Evolutionary conservation across 2,329 filamentous ascomycete species (phyloP).

Genomic region (Lasiodiplodia sp.): DNA sequence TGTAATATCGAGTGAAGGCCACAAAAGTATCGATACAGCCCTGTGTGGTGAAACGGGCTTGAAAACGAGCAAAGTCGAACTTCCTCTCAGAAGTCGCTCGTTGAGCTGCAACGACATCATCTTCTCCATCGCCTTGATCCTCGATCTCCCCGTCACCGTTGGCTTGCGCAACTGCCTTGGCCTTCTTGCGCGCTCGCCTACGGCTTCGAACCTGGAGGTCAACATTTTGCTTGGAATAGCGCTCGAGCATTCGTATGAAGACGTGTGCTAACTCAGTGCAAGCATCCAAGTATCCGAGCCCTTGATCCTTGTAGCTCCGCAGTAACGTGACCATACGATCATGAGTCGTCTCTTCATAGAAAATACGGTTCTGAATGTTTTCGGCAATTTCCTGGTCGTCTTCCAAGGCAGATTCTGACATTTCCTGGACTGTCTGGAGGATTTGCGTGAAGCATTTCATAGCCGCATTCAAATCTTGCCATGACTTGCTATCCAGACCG

Average conservation of each 20-base stretch:
- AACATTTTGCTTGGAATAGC: slow-evolving; percentile 92
- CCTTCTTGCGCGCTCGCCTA: slow-evolving; percentile 73
- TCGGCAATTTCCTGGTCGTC: slow-evolving; percentile 98
- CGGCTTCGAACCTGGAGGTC: slow-evolving; percentile 92
- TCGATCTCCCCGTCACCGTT: slow-evolving; percentile 60
- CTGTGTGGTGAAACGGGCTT: slow-evolving; percentile 81
- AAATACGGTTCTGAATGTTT: slow-evolving; percentile 95
- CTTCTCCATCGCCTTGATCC: slow-evolving; percentile 63
- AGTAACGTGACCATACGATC: slow-evolving; percentile 83
- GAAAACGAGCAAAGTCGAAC: slow-evolving; percentile 90
- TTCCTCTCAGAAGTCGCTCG: slow-evolving; percentile 80
- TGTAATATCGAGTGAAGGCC: slow-evolving; percentile 78
- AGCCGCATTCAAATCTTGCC: slow-evolving; percentile 83
- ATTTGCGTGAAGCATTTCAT: slow-evolving; percentile 97
- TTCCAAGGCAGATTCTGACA: slow-evolving; percentile 82
- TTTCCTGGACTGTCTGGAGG: slow-evolving; percentile 88
- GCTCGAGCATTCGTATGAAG: slow-evolving; percentile 89
- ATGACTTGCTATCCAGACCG: slow-evolving; percentile 81
- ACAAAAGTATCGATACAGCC: slow-evolving; percentile 89
- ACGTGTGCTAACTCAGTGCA: slow-evolving; percentile 90
- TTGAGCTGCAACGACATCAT: slow-evolving; percentile 76
- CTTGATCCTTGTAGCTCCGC: slow-evolving; percentile 89
- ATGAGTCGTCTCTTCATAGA: slow-evolving; percentile 95
- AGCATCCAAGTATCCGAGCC: slow-evolving; percentile 91
- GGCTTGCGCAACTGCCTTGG: slow-evolving; percentile 54